Conservation (phyloP, 78 protist species). For the Chrysochromulina parva region DNA sequence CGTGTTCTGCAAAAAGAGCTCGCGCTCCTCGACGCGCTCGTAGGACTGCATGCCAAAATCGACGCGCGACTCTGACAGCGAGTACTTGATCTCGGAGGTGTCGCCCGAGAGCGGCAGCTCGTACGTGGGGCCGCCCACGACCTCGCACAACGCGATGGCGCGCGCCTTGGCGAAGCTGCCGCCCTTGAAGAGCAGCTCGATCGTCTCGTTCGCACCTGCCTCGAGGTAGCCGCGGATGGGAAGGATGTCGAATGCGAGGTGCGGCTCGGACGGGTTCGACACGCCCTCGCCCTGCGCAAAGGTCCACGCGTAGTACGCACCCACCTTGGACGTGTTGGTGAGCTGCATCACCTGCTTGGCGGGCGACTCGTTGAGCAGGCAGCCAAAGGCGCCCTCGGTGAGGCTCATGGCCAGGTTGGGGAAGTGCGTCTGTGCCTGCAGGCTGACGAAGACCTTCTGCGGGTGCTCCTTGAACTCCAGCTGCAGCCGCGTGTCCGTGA, state of each 20-base stretch:
- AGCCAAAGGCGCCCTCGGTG: constrained; percentile 45
- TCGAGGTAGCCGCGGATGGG: constrained; percentile 60
- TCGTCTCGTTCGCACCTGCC: constrained; percentile 49
- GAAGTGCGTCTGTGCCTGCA: constrained; percentile 52
- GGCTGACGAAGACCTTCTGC: constrained; percentile 49
- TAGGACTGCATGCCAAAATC: constrained; percentile 46
- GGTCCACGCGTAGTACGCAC: constrained; percentile 48
- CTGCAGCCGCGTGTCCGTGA: not conserved
- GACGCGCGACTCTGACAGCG: constrained; percentile 28
- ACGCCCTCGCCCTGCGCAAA: constrained; percentile 20
- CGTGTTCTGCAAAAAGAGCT: constrained; percentile 45
- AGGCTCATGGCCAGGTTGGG: constrained; percentile 62
- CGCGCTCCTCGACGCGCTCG: constrained; percentile 31
- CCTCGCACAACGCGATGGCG: constrained; percentile 63
- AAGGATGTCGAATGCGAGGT: constrained; percentile 56
- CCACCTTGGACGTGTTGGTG: constrained; percentile 52
- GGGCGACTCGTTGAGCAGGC: constrained; percentile 62
- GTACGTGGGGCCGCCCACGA: constrained; percentile 76
- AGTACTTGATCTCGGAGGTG: constrained; percentile 48
- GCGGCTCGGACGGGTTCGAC: not conserved
- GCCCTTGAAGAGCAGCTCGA: constrained; percentile 57
- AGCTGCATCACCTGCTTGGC: not conserved
- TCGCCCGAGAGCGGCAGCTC: constrained; percentile 58
- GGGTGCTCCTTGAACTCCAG: constrained; percentile 62
- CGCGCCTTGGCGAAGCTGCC: not conserved